These are phyloP conservation scores for Polygonum maritimum DNA, from an alignment of 148 eudicot genomes.

Conservation along the genomic window DNA sequence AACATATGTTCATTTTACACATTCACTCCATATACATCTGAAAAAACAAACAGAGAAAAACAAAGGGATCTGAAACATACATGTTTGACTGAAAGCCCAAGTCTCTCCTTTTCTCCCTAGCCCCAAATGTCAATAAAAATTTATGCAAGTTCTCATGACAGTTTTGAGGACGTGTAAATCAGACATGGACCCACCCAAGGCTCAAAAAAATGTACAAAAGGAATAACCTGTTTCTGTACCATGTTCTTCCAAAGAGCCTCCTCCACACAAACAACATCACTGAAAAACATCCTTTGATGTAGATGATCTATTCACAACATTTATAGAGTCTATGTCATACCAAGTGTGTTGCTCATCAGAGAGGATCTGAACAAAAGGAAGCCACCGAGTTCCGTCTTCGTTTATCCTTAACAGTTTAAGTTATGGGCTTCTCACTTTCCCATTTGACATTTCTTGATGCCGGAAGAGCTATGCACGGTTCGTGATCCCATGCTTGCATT, in stretches of 20 bases:
- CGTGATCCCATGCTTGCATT: conserved; percentile 77
- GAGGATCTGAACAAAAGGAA: not conserved
- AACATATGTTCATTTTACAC: not conserved
- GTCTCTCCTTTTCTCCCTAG: not conserved
- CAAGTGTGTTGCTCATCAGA: not conserved
- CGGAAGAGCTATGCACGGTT: conserved; percentile 29
- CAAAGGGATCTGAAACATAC: not conserved
- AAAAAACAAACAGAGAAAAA: not conserved
- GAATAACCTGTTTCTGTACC: not conserved
- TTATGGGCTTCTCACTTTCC: not conserved
- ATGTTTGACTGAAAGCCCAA: not conserved
- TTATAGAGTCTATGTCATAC: not conserved
- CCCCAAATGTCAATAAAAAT: not conserved
- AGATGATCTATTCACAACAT: conserved; percentile 2
- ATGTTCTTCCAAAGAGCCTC: not conserved
- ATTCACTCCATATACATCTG: not conserved
- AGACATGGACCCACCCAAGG: not conserved
- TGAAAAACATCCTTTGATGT: not conserved
- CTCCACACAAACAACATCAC: not conserved
- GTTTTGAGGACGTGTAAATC: not conserved
- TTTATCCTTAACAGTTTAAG: not conserved
- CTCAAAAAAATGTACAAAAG: not conserved
- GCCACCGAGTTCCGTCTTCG: not conserved
- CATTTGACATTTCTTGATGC: not conserved
- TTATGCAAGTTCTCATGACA: not conserved